phyloP scores from a whole-genome alignment of 257 asterid species.

The Solanum ahanhuiri region DNA sequence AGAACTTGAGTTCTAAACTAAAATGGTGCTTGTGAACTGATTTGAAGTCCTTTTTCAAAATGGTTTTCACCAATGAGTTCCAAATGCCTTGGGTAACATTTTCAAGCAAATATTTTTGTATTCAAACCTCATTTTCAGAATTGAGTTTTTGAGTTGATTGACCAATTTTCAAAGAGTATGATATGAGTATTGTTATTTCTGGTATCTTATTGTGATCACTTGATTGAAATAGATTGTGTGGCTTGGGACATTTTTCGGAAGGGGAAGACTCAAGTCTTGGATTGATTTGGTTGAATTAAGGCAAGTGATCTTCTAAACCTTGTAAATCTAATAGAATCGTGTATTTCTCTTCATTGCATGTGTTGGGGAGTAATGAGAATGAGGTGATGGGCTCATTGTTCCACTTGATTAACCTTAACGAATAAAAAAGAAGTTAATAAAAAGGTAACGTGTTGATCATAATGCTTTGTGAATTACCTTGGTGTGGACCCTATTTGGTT shows the following conservation, averaged over 20 bases:
- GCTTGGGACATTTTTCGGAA: not conserved
- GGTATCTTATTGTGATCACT: too few species aligned
- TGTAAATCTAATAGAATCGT: not conserved
- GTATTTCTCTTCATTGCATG: not conserved
- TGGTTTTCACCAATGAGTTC: not conserved
- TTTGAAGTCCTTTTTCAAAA: not conserved
- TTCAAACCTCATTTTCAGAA: not conserved
- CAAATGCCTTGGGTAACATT: not conserved
- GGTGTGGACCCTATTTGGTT: not conserved
- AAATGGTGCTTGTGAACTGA: not conserved
- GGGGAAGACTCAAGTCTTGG: too few species aligned
- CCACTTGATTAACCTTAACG: not conserved
- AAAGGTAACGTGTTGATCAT: not conserved
- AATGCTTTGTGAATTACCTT: not conserved
- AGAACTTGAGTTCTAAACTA: not conserved
- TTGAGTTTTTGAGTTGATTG: too few species aligned
- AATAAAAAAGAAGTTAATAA: too few species aligned
- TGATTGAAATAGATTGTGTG: not conserved
- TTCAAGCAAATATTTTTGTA: not conserved
- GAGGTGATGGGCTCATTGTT: not conserved
- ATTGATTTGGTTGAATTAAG: not conserved
- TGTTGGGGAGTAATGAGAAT: not conserved
- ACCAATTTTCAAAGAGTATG: not conserved
- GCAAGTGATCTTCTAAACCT: too few species aligned
- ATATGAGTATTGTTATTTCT: too few species aligned